A percentile compares a stretch with the other conserved stretches of the same genome.
phyloP scores from a whole-genome alignment of 345 rosid species.

The Murraya koenigii region DNA sequence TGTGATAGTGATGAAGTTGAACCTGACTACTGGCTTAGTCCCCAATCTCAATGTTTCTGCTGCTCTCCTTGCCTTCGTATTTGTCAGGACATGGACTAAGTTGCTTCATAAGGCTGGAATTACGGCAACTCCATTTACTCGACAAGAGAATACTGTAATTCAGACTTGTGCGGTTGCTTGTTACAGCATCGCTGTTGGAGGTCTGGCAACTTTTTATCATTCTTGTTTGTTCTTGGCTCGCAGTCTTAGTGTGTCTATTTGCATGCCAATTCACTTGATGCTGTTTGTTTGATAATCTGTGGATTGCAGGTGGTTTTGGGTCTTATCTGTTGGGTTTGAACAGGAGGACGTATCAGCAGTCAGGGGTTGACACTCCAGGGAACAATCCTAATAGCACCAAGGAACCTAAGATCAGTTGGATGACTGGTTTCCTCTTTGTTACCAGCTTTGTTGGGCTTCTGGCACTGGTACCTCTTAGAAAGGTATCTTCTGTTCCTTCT shows the following conservation, averaged over 20 bases:
- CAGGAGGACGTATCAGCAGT: conserved; percentile 59
- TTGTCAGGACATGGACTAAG: conserved; percentile 77
- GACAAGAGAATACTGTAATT: conserved; percentile 87
- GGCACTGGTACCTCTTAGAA: conserved; percentile 83
- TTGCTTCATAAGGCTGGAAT: conserved; percentile 72
- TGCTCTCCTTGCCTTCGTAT: conserved; percentile 78
- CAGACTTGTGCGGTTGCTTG: conserved; percentile 97
- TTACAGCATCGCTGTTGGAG: conserved; percentile 88
- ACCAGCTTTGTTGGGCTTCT: conserved; percentile 78
- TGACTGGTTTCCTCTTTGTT: conserved; percentile 76
- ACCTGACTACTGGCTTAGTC: conserved; percentile 87
- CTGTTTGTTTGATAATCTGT: background rate
- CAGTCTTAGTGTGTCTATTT: background rate
- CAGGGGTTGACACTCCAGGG: conserved; percentile 62
- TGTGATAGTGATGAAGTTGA: conserved; percentile 82
- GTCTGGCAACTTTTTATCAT: conserved; percentile 24
- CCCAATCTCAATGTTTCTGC: conserved; percentile 98
- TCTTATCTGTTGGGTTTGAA: conserved; percentile 85
- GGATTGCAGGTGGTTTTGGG: conserved; percentile 81
- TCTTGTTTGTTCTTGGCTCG: background rate
- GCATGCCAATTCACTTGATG: background rate
- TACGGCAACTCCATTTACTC: conserved; percentile 67
- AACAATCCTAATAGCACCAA: conserved; percentile 63
- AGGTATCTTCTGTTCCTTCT: conserved; percentile 37
- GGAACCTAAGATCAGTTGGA: conserved; percentile 92